Evolutionary conservation across 768 basidiomycete genomes (phyloP).

Genomic region (Mycena haematopus): DNA sequence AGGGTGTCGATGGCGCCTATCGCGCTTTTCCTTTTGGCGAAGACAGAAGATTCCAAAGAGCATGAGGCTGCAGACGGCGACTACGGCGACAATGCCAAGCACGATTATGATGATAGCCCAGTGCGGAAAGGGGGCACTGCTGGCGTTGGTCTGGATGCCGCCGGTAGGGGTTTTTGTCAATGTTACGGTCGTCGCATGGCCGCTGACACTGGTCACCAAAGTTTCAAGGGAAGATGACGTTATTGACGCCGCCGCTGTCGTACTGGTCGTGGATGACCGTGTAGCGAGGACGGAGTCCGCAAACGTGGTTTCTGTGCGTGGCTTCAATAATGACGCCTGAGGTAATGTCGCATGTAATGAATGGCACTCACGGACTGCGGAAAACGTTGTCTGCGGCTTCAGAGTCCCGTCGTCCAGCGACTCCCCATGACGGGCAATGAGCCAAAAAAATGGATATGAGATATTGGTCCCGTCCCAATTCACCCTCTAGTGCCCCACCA

Average conservation of each 20-base stretch:
- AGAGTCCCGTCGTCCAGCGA: conserved; percentile 60
- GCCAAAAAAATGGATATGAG: conserved; percentile 77
- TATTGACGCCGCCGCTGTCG: conserved; percentile 27
- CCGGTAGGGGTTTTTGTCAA: conserved; percentile 20
- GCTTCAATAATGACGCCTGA: conserved; percentile 12
- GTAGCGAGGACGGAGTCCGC: conserved; percentile 72
- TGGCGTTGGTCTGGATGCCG: conserved; percentile 52
- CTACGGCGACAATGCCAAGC: conserved; percentile 82
- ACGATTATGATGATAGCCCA: conserved; percentile 92
- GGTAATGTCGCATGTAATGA: background rate
- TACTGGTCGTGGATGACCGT: conserved; percentile 53
- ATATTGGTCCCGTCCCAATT: conserved; percentile 57
- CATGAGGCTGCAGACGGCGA: conserved; percentile 64
- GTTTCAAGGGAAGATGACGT: background rate
- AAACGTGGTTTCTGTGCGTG: conserved; percentile 68
- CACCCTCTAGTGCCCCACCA: conserved; percentile 71
- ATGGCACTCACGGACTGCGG: conserved; percentile 73
- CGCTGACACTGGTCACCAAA: background rate
- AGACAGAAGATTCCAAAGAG: conserved; percentile 76
- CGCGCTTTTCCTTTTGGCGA: conserved; percentile 49
- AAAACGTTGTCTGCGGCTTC: conserved; percentile 74
- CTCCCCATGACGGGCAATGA: conserved; percentile 64
- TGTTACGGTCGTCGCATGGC: background rate
- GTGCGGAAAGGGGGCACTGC: conserved; percentile 68
- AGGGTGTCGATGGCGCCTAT: conserved; percentile 59